phyloP scores from a whole-genome alignment of 495 filamentous ascomycete genomes.

The Haplographium delicatum region DNA sequence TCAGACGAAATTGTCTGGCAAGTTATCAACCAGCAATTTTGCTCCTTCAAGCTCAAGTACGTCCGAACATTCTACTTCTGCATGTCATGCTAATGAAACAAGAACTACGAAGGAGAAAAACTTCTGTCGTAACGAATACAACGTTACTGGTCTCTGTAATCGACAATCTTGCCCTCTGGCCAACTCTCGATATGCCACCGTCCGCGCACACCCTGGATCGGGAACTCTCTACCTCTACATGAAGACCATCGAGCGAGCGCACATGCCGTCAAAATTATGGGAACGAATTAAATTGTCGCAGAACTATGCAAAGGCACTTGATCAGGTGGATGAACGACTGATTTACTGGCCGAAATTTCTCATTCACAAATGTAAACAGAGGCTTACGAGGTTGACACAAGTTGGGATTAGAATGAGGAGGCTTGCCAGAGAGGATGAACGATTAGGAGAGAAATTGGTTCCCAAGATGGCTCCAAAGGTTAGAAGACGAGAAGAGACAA shows the following conservation, averaged over 20 bases:
- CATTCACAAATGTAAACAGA: conserved; percentile 95
- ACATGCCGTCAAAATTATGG: conserved; percentile 91
- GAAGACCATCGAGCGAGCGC: conserved; percentile 88
- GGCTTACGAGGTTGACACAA: conserved; percentile 88
- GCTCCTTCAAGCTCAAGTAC: conserved; percentile 93
- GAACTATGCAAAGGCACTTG: conserved; percentile 84
- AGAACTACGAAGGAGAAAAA: conserved; percentile 87
- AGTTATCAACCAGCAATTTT: conserved; percentile 93
- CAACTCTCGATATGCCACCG: conserved; percentile 92
- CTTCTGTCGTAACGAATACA: conserved; percentile 97
- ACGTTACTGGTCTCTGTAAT: conserved; percentile 90
- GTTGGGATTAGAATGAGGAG: conserved; percentile 81
- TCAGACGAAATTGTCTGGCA: conserved; percentile 99
- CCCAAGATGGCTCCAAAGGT: conserved; percentile 92
- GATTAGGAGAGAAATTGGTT: conserved; percentile 85
- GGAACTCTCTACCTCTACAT: conserved; percentile 93
- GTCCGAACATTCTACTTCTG: conserved; percentile 23
- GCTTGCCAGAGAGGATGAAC: conserved; percentile 80
- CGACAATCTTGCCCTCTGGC: conserved; percentile 92
- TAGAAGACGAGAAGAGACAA: conserved; percentile 75
- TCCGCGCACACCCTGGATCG: conserved; percentile 75
- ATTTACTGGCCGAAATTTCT: conserved; percentile 97
- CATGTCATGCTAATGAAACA: conserved; percentile 18
- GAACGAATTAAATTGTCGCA: conserved; percentile 84
- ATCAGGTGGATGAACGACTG: conserved; percentile 81